phyloP scores from a whole-genome alignment of 1,139 yeast species.

The Saccharomyces hybrid region DNA sequence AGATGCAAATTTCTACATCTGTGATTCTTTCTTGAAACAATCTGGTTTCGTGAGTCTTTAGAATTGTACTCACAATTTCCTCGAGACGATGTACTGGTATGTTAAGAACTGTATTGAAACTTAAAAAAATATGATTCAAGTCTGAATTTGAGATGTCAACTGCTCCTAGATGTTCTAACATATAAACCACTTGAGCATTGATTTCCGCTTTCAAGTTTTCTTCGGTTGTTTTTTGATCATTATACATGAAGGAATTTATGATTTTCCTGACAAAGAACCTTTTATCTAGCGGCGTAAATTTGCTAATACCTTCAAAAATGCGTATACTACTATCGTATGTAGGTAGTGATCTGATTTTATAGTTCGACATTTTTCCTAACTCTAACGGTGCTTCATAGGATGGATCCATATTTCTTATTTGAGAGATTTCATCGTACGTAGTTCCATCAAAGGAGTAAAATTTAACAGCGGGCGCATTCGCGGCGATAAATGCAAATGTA shows the following conservation, averaged over 20 bases:
- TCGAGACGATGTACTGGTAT: constrained; percentile 89
- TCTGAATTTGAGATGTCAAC: constrained; percentile 90
- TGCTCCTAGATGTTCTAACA: constrained; percentile 85
- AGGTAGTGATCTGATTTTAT: constrained; percentile 84
- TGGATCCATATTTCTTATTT: constrained; percentile 93
- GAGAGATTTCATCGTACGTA: constrained; percentile 67
- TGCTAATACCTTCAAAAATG: constrained; percentile 90
- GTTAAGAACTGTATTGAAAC: constrained; percentile 87
- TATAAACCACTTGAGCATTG: constrained; percentile 88
- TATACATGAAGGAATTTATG: constrained; percentile 84
- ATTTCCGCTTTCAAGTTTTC: constrained; percentile 92
- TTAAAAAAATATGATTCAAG: constrained; percentile 88
- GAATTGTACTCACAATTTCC: constrained; percentile 90
- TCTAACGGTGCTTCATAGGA: constrained; percentile 95
- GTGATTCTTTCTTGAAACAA: constrained; percentile 93
- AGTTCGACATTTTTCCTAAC: constrained; percentile 83
- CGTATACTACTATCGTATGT: constrained; percentile 94
- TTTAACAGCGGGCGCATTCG: constrained; percentile 77
- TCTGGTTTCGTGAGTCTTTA: constrained; percentile 92
- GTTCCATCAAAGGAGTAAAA: constrained; percentile 91
- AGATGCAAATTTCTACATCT: constrained; percentile 91
- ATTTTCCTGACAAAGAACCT: constrained; percentile 93
- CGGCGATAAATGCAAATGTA: constrained; percentile 76
- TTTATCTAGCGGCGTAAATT: constrained; percentile 84
- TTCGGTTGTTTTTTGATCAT: constrained; percentile 81